Evolutionary conservation across 768 basidiomycete species (phyloP).

Genomic region (Leccinum incarnatum): DNA sequence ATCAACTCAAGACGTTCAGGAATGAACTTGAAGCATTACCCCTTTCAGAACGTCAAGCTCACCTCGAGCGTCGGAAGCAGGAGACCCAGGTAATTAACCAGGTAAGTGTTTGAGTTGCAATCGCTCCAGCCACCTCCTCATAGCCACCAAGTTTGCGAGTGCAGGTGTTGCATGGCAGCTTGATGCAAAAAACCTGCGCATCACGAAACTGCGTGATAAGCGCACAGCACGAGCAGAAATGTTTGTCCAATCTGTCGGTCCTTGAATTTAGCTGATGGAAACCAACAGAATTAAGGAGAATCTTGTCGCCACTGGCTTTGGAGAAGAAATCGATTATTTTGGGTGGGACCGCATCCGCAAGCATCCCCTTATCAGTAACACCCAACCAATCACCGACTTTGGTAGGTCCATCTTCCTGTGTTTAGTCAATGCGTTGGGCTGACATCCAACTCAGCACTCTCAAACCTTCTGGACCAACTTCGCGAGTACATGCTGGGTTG

Average conservation of each 20-base stretch:
- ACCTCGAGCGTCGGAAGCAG: conserved; percentile 17
- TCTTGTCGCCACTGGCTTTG: conserved; percentile 21
- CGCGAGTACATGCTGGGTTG: conserved; percentile 28
- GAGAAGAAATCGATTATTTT: conserved; percentile 29
- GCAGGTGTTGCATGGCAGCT: conserved; percentile 28
- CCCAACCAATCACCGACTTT: conserved; percentile 22
- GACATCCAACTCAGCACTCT: conserved; percentile 16
- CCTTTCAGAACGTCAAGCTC: conserved; percentile 16
- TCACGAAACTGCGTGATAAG: conserved; percentile 19
- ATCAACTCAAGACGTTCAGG: conserved; percentile 17
- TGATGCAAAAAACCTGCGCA: conserved; percentile 16
- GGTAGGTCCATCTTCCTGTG: conserved; percentile 9
- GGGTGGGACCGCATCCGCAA: conserved; percentile 32
- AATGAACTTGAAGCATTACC: conserved; percentile 12
- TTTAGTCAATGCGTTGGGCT: background rate
- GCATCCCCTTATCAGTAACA: conserved; percentile 27
- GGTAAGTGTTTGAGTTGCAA: conserved; percentile 9
- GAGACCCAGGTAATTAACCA: conserved; percentile 1
- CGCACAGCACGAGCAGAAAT: conserved; percentile 26
- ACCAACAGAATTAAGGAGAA: conserved; percentile 18
- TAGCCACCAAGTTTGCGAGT: conserved; percentile 23
- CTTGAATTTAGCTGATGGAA: conserved; percentile 4
- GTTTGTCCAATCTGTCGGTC: conserved; percentile 14
- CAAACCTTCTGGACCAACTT: conserved; percentile 20
- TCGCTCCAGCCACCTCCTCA: conserved; percentile 5